Percentiles rank a stretch among this genome's conserved stretches.
These are phyloP conservation scores for Rubia tinctorum DNA, from an alignment of 305 asterid genomes.

Conservation along the genomic window DNA sequence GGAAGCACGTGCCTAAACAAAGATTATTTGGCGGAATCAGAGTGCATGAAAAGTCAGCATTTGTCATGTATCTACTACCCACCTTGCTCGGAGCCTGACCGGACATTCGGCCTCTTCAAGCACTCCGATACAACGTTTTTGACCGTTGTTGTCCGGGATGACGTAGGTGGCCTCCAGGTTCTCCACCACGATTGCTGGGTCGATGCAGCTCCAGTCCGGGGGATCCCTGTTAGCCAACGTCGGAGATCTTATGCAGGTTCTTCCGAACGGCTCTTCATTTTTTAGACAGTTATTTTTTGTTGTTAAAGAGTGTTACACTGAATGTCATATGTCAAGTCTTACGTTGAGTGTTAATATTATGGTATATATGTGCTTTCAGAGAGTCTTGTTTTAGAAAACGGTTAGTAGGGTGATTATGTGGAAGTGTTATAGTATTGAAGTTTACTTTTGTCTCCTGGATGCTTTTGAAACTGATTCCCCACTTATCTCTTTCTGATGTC, in stretches of 20 bases:
- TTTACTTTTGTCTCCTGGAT: no score
- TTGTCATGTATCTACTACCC: conserved; percentile 61
- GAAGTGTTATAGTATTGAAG: no score
- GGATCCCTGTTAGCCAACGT: conserved; percentile 57
- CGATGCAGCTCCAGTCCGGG: conserved; percentile 53
- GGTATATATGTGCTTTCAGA: no score
- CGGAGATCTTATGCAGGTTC: conserved; percentile 59
- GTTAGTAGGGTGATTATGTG: no score
- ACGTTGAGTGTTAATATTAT: no score
- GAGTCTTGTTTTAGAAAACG: no score
- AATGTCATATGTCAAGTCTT: no score
- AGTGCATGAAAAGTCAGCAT: conserved; percentile 53
- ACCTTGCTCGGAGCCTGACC: conserved; percentile 63
- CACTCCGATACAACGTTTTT: conserved; percentile 56
- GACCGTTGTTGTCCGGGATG: conserved; percentile 46
- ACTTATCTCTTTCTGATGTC: no score
- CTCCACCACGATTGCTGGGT: conserved; percentile 37
- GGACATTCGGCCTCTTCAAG: conserved; percentile 39
- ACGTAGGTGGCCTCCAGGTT: conserved; percentile 54
- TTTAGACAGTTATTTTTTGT: no score
- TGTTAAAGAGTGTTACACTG: no score
- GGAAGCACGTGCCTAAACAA: conserved; percentile 52
- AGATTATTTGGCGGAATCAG: conserved; percentile 35
- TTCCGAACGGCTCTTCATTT: fast-evolving
- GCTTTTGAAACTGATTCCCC: no score